Conservation (phyloP, 108 stramenopile species). For the Fragilariopsis cylindrus region DNA sequence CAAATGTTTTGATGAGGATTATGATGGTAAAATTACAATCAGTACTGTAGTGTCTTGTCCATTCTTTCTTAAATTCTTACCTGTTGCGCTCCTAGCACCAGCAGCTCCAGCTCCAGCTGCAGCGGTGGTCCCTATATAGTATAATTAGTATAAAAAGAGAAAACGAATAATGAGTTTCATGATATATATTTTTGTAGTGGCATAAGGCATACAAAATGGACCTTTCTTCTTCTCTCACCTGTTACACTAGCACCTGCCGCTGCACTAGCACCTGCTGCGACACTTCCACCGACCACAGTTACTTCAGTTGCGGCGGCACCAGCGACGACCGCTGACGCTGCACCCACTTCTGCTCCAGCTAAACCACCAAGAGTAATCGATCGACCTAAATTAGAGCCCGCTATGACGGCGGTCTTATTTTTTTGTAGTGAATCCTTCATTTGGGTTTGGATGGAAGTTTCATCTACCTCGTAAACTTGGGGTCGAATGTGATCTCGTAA, state of each 20-base stretch:
- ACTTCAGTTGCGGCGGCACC: neutral
- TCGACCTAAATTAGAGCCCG: conserved; percentile 37
- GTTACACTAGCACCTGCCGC: conserved; percentile 18
- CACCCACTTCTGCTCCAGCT: conserved; percentile 31
- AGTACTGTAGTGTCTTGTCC: too few species aligned
- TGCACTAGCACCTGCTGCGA: conserved; percentile 12
- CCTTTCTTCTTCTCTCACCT: neutral
- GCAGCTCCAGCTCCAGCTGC: neutral
- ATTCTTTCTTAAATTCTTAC: too few species aligned
- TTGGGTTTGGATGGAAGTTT: neutral
- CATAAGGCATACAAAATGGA: too few species aligned
- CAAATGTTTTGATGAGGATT: too few species aligned
- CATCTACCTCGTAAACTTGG: conserved; percentile 32
- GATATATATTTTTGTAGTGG: too few species aligned
- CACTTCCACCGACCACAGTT: conserved; percentile 5
- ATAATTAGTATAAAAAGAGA: neutral
- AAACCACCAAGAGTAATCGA: conserved; percentile 31
- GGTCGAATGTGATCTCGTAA: conserved; percentile 47
- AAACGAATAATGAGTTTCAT: neutral
- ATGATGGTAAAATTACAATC: too few species aligned
- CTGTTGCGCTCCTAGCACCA: neutral
- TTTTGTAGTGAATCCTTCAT: conserved; percentile 12
- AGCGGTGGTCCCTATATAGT: neutral
- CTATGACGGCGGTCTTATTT: conserved; percentile 26
- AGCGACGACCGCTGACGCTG: conserved; percentile 11